Evolutionary conservation across 2,329 filamentous ascomycete species (phyloP).

Genomic region (Hansfordia pulvinata): DNA sequence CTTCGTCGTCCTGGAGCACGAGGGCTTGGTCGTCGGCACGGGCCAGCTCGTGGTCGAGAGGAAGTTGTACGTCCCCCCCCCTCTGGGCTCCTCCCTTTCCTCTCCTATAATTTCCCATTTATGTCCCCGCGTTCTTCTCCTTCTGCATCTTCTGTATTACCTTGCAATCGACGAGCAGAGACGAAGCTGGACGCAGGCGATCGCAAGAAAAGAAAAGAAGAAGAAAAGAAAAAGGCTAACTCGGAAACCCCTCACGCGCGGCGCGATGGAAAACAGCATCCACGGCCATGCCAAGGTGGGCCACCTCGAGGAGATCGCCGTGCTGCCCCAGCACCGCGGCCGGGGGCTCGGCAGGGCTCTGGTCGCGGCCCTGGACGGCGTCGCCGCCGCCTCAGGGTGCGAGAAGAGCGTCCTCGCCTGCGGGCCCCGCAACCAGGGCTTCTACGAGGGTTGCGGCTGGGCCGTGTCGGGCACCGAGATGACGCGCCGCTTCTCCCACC

Average conservation of each 20-base stretch:
- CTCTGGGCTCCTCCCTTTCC: too few relatives aligned
- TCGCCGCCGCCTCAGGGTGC: slow-evolving; percentile 61
- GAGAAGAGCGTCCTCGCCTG: slow-evolving; percentile 77
- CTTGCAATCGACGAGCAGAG: too few relatives aligned
- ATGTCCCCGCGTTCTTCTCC: background rate
- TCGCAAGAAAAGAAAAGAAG: too few relatives aligned
- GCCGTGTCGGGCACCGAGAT: slow-evolving; percentile 16
- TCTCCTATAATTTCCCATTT: too few relatives aligned
- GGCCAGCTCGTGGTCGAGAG: slow-evolving; percentile 66
- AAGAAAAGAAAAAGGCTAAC: too few relatives aligned
- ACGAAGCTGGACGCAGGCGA: too few relatives aligned
- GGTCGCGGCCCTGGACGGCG: slow-evolving; percentile 62
- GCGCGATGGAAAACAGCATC: slow-evolving; percentile 28
- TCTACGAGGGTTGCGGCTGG: slow-evolving; percentile 40
- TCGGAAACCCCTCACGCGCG: background rate
- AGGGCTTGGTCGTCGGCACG: slow-evolving; percentile 53
- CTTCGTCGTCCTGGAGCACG: slow-evolving; percentile 55
- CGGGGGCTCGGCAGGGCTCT: slow-evolving; percentile 67
- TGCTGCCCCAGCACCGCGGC: slow-evolving; percentile 65
- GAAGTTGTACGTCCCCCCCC: slow-evolving; percentile 46
- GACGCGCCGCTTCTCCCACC: slow-evolving; percentile 11
- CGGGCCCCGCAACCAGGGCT: slow-evolving; percentile 63
- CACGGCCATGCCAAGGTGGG: slow-evolving; percentile 56
- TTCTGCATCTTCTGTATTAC: background rate
- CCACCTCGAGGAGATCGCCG: slow-evolving; percentile 77